Evolutionary conservation across 805 yeast species (phyloP), one percentile per base, ranked within the genome.

Genomic region (Saccharomycopsis fermentans): DNA sequence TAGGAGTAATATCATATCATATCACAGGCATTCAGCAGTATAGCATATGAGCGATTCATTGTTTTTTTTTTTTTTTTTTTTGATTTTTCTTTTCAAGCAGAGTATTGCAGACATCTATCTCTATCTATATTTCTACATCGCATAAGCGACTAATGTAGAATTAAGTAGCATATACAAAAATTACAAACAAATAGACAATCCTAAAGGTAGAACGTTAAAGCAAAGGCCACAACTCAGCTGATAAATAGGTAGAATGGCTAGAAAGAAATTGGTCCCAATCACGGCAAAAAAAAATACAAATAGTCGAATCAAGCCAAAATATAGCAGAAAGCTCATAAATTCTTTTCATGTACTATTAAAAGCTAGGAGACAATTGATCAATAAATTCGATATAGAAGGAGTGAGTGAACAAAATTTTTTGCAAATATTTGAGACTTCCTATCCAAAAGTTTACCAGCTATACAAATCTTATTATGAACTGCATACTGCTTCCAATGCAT

Each of bases 281-380:
- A 55, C 58, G 11, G 54, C 40, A 5, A 34, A 29, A 14, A 52
- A 24, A 21, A 24, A 34, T 35, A 24, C 35, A 6, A 50, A 27
- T 27, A 50, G 37, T 6, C 40, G 36, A 9, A 50, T 60, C 32
- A 60, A 60, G 36, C 59, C 63, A 17, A 50, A 60, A 29, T 50
- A 19, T 26, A 58, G 61, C 12, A 35, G 63, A 24, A 39, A 58
- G 32, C 17, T 60, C 11, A 60, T 60, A 40, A 60, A 60, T 55
- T 19, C 58, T 17, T 60, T 60, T 32, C 63, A 60, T 35, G 55
- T 47, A 9, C 52, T 60, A n/a, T 34, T 60, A 8, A 60, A 60
- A 50, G 61, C 61, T 6, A 40, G 56, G 47, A 19, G 21, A 32
- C 40, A 48, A 17, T 39, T 57, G 52, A 17, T 57, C 17, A 43